Evolutionary conservation across 371 early-diverging fungal species (phyloP), one percentile per base, ranked within the genome.

Genomic region (Rhizomucor pusillus): DNA sequence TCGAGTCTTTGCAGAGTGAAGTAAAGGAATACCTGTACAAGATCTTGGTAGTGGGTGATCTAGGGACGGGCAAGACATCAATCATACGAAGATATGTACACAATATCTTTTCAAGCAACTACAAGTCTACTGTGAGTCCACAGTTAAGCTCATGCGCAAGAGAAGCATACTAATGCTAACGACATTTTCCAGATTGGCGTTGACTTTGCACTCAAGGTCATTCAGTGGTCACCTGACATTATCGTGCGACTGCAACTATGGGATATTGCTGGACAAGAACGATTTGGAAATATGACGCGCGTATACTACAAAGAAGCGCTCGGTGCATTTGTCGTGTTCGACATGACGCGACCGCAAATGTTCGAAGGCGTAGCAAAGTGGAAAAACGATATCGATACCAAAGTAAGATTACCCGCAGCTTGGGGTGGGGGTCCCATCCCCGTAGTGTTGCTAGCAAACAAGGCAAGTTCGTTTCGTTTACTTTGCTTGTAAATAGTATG

Each of bases 241-340:
- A 79, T 82, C 46, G 80, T 86, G 43, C 70, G 83, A 56, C 75
- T 86, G 54, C 90, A 92, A 57, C 73, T 92, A 23, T 92, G 92
- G 92, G 92, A 92, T 65, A 92, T 89, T 65, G 91, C 91, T 11
- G 92, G 92, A 7, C 89, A 91, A 60, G 90, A 90, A 64, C 79
- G 90, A 56, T 91, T 90, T 59, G 83, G 87, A 18, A 85, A 83
- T 44, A 80, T 91, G 71, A 90, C 89, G 36, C 83, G 90, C 39
- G 84, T 88, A 40, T 92, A 92, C 44, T 92, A 90, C 67, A 82
- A 91, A 47, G 91, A 87, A 44, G 90, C 92, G 3, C 72, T 88
- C 0, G 89, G 85, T 13, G 90, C 90, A 16, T 69, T 92, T 48
- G 81, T 90, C 3, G 90, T 90, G 0, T 92, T 86, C 59, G 92